Evolutionary conservation across 1,139 yeast genomes (phyloP).

Genomic region (Taphrina deformans): DNA sequence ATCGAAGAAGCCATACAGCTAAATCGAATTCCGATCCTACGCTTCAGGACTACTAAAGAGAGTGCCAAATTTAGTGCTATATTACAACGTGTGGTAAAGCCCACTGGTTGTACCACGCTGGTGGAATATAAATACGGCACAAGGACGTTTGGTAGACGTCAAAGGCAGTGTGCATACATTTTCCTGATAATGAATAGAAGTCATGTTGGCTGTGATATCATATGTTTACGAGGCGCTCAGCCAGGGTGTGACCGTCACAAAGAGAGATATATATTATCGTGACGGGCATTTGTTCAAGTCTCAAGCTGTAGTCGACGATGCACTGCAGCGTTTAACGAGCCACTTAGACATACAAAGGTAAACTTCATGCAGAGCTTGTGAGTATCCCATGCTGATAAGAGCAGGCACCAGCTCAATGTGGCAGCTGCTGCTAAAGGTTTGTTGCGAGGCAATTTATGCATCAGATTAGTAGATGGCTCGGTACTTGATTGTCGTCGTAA

Average conservation of each 20-base stretch:
- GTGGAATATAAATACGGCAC: not conserved
- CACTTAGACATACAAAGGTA: constrained; percentile 42
- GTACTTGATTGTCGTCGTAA: constrained; percentile 38
- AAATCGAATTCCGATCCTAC: not conserved
- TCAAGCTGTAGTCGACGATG: constrained; percentile 53
- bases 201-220: constrained; percentile 8
- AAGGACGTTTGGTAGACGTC: not conserved
- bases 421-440: constrained; percentile 67
- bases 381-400: not conserved
- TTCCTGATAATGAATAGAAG: not conserved
- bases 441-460: constrained; percentile 50
- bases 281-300: constrained; percentile 58
- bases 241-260: not conserved
- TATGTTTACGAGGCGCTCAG: constrained; percentile 20
- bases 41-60: not conserved
- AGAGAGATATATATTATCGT: constrained; percentile 64
- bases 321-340: constrained; percentile 47
- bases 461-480: constrained; percentile 39
- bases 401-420: constrained; percentile 49
- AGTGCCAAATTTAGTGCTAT: not conserved
- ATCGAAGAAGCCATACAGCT: not conserved
- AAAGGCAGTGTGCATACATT: not conserved
- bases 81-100: not conserved
- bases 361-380: constrained; percentile 27
- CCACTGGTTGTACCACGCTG: not conserved